Base-by-base conservation (phyloP, 2,329 filamentous ascomycete species). In the Sclerotinia minor region DNA sequence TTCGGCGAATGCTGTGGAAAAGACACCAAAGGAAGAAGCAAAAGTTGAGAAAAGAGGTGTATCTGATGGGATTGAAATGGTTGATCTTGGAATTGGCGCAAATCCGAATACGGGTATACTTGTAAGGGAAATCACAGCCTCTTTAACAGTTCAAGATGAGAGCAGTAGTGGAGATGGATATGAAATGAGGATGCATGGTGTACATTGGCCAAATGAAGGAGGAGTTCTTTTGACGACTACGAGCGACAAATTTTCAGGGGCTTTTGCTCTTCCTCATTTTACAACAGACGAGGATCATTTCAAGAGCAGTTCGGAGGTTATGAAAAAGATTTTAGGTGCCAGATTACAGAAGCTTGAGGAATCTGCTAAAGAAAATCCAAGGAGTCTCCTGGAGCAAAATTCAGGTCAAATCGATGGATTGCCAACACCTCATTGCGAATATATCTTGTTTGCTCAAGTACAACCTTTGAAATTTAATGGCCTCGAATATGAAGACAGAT, bases 181-280 rank as follows among this genome's bases (percentile, higher is more conserved):
- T 88, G 89, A 94, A 72, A 87, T 96, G 80, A 84, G 86, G 64
- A 80, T 97, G 61, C 89, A 92, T 78, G 95, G 95, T 4, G 85
- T 96, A 5, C 94, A 98, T 80, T 96, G 93, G 83, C 88, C 90
- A 49, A 84, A 85, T n/a, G 86, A 90, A 70, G 95, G 95, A 1
- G 86, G 88, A 19, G 86, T 95, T 61, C 81, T 98, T 47, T 81
- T 98, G 76, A 92, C 90, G 1, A 97, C 94, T 0, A 94, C 93
- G 59, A 97, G 93, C 78, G 91, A 97, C 76, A 97, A 96, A 81
- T 95, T 95, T 75, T 87, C 90, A n/a, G 94, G 95, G 54, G 89
- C 98, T 67, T 96, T 96, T 77, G 91, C 89, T 2, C 81, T 98
- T 58, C 94, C 95, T 35, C 93, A 98, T 78, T 84, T 99, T 64